A percentile compares a stretch with the other conserved stretches of the same genome.
Evolutionary conservation across 768 basidiomycete species (phyloP).

Genomic region (Calocybe cyanea): DNA sequence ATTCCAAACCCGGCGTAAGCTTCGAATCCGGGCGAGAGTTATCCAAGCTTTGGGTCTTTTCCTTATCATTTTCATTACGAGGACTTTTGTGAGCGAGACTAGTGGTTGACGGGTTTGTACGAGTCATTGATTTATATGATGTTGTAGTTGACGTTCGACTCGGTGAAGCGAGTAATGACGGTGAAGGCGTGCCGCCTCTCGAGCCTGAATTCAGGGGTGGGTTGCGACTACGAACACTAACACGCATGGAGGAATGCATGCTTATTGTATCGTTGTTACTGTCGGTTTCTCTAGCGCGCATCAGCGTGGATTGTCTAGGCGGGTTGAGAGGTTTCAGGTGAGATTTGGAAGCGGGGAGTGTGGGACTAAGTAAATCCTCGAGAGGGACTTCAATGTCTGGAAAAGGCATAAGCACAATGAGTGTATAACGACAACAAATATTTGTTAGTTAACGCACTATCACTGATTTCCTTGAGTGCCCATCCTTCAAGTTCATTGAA

Average conservation of each 20-base stretch:
- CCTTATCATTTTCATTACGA: conserved; percentile 4
- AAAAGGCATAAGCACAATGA: not conserved
- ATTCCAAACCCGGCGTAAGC: conserved; percentile 47
- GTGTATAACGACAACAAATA: conserved; percentile 1
- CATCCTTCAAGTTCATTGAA: conserved; percentile 83
- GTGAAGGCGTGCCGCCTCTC: conserved; percentile 10
- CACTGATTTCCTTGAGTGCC: conserved; percentile 84
- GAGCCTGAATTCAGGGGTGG: not conserved
- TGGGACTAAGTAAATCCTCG: conserved; percentile 64
- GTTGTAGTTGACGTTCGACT: conserved; percentile 16
- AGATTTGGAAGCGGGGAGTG: conserved; percentile 20
- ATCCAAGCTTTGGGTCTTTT: conserved; percentile 22
- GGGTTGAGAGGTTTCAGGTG: conserved; percentile 18
- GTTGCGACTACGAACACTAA: conserved; percentile 28
- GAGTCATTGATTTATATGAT: conserved; percentile 45
- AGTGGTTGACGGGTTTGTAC: conserved; percentile 26
- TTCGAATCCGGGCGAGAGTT: conserved; percentile 68
- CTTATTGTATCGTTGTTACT: conserved; percentile 37
- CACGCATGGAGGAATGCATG: conserved; percentile 37
- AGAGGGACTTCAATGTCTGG: conserved; percentile 77
- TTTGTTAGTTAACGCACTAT: conserved; percentile 46
- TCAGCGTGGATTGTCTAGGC: conserved; percentile 13
- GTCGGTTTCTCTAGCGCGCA: conserved; percentile 24
- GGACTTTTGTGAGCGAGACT: conserved; percentile 12
- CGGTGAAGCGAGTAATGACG: not conserved